These are phyloP conservation scores for Pholiota microspora DNA, from an alignment of 768 basidiomycete species.

Conservation along the genomic window DNA sequence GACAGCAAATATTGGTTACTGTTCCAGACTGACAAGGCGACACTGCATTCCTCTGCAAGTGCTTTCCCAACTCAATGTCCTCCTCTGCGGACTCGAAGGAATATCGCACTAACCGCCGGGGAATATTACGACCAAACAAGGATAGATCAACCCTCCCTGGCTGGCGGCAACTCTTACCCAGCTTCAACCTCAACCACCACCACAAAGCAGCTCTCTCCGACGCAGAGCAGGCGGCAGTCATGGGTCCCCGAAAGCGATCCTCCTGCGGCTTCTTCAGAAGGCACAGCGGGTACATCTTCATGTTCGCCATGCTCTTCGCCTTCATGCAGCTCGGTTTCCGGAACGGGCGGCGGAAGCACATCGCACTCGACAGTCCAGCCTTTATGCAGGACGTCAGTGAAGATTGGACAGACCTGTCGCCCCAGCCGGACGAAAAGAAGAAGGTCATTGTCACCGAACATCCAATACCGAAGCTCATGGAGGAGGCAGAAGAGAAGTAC, in stretches of 20 bases:
- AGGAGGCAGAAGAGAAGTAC: slow-evolving; percentile 77
- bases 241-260: slow-evolving; percentile 20
- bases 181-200: not conserved
- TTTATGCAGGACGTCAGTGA: slow-evolving; percentile 18
- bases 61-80: not conserved
- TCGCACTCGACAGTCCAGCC: slow-evolving; percentile 16
- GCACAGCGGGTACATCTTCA: slow-evolving; percentile 39
- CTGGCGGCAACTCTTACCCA: not conserved
- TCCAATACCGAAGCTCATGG: slow-evolving; percentile 84
- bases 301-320: slow-evolving; percentile 38
- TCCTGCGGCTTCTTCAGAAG: slow-evolving; percentile 18
- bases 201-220: not conserved
- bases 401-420: slow-evolving; percentile 18
- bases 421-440: slow-evolving; percentile 18
- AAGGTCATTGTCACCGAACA: slow-evolving; percentile 40
- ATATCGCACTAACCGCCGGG: not conserved
- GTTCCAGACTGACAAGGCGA: too few relatives aligned
- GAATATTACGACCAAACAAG: not conserved
- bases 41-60: too few relatives aligned
- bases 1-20: too few relatives aligned
- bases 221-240: slow-evolving; percentile 4
- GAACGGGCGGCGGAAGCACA: slow-evolving; percentile 30
- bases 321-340: slow-evolving; percentile 53
- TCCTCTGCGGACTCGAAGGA: not conserved
- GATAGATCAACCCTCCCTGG: not conserved